Conservation (phyloP, 129 eudicot species). For the Erigeron canadensis region DNA sequence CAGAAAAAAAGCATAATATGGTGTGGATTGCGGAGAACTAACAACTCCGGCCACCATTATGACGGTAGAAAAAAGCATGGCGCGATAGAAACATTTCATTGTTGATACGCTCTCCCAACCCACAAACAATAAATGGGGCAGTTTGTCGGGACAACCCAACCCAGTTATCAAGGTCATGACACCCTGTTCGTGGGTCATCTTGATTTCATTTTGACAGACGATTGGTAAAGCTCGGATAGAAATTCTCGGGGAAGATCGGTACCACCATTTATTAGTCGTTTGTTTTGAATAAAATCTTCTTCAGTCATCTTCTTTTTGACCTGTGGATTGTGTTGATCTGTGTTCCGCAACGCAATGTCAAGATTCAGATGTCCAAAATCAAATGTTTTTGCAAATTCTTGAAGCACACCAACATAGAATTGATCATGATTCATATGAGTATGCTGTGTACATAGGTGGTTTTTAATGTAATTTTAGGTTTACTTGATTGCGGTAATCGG, state of each 20-base stretch:
- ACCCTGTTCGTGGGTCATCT: conserved; percentile 63
- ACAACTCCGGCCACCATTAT: no score
- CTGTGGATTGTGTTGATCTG: conserved; percentile 79
- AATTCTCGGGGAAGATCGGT: conserved; percentile 73
- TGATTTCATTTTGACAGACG: conserved; percentile 68
- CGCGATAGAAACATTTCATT: conserved; percentile 71
- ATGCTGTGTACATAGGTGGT: no score
- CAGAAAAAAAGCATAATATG: no score
- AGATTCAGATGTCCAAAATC: conserved; percentile 71
- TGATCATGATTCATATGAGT: conserved; percentile 70
- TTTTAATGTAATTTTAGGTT: no score
- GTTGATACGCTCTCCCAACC: conserved; percentile 52
- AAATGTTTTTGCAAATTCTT: conserved; percentile 71
- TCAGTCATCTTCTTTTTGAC: conserved; percentile 88
- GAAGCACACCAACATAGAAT: conserved; percentile 73
- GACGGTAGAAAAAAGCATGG: no score
- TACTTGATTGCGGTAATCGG: no score
- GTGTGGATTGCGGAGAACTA: no score
- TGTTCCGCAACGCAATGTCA: conserved; percentile 79
- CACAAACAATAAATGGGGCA: conserved; percentile 52
- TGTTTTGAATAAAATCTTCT: conserved; percentile 79
- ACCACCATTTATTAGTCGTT: conserved; percentile 71
- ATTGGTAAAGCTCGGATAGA: conserved; percentile 60
- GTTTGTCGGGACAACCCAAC: conserved; percentile 64
- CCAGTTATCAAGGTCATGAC: conserved; percentile 67